Evolutionary conservation across 192 early-diverging fungal species (phyloP), one percentile per base, ranked within the genome.

Genomic region (Entomortierella chlamydospora): DNA sequence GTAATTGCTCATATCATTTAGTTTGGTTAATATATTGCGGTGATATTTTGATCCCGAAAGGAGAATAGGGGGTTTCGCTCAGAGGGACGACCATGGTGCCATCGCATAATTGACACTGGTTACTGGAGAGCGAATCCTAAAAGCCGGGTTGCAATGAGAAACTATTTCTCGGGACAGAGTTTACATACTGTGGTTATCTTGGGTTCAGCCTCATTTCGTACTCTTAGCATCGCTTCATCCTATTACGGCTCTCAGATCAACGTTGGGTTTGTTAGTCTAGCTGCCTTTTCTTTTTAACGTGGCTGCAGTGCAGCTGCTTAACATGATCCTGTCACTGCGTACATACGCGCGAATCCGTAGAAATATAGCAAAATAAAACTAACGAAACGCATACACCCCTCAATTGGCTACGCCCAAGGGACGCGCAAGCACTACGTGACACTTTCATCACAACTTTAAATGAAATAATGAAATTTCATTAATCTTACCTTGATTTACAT

Each of bases 341-440:
- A 37, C 10, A 37, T 37, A 10, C 10, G 4, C 34, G 34, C 34
- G 34, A 7, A 7, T 37, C 34, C 34, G 34, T 37, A 37, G 34
- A 37, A 37, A 37, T 37, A 37, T 37, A 37, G 34, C 10, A 37
- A 37, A 37, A 37, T 37, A 37, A 37, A 37, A 37, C 4, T 7
- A 37, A 37, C 15, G 15, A 15, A 50, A 50, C 17, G 22, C 49
- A 50, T 50, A 50, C 47, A 54, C 52, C 52, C 52, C 52, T 54
- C 52, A 61, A 25, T 61, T 61, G 25, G 28, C n/a, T 47, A 45
- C 43, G 22, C 13, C 20, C 30, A 39, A 22, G 53, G 59, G 42
- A 23, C 59, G 26, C 41, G 41, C 42, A 45, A 15, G 59, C 42
- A 61, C 1, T 23, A 20, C 22, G 17, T n/a, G 4, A 50, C 47